Evolutionary conservation across 139 green algal genomes (phyloP), one percentile per base, ranked within the genome.

Genomic region (Auxenochlorella protothecoides): DNA sequence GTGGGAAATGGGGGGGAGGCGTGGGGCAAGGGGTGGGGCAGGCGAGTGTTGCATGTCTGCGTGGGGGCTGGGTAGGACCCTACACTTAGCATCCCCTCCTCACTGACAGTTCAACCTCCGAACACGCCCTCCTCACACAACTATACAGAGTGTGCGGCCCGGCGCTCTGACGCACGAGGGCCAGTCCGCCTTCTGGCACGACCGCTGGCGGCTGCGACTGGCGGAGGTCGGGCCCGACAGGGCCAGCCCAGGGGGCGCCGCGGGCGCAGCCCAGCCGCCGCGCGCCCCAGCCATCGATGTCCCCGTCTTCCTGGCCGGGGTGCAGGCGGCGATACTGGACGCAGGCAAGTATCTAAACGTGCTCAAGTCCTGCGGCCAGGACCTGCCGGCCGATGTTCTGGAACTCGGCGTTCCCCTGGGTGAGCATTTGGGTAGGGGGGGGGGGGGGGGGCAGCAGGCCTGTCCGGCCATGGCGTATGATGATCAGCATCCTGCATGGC

Each of bases 281-380:
- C 52, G 54, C 54, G 68, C 60, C 57, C 27, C 63, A 64, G 5
- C 68, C 70, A 80, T 44, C 54, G 84, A 92, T n/a, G 79, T 95
- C 55, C 91, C 91, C 5, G 66, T 67, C 2, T 93, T 97, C 75
- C 72, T 97, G 67, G 27, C 61, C 51, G 67, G 65, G 15, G 63
- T 67, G 7, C 59, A 78, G 52, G 78, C 82, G 61, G 69, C 75
- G 0, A 84, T 93, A 13, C 78, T 92, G 2, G 77, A 79, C n/a
- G 90, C 88, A 6, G 92, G 92, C 57, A 96, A 94, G 78, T 96
- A 96, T 81, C 70, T 96, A 55, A 96, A 97, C 76, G 83, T 89
- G 9, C 88, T 97, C 54, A 82, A 84, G 4, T 85, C 93, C 73
- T 94, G 87, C 76, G 86, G 82, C 4, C 66, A 75, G 65, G 12